Evolutionary conservation across 202 grass and related monocot species (phyloP), one percentile per base, ranked within the genome.

Genomic region (Brachypodium distachyon): DNA sequence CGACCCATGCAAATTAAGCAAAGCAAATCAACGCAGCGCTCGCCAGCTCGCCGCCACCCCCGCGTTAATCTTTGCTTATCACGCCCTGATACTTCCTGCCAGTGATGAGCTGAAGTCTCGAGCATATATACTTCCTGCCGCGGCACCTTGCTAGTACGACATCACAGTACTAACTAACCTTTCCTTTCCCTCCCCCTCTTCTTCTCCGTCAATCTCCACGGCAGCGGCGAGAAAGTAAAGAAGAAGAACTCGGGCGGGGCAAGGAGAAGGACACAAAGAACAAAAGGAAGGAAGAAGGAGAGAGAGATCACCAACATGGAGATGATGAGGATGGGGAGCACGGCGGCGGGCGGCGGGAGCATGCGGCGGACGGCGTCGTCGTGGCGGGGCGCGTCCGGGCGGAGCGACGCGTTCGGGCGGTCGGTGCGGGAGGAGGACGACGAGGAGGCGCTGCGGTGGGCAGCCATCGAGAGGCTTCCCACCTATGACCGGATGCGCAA

Each of bases 381-480:
- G 28, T 93, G 83, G 90, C 47, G 90, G 1, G 66, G 90, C 9
- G 14, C 66, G 38, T 91, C 90, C 1, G 70, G 50, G 40, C 43
- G 78, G 53, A 87, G 88, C 66, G 81, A 90, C 77, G 61, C 12
- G 41, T 94, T 97, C 70, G 86, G 78, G 21, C 56, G 89, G 80
- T 92, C 91, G 3, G 80, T 11, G 17, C 21, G 82, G 75, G 95
- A 94, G 60, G 91, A 98, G 46, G 91, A 92, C 40, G 95, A 98
- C 32, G 95, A 98, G 80, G 95, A 98, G 77, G 91, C 95, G 14
- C 80, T 98, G 57, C 88, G 81, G 25, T 98, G 95, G 95, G 95
- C 95, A 23, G 91, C 91, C 32, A 91, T 98, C 67, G 95, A 98
- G 91, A 98, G 77, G 87, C 85, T 98, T 9, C 95, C 91, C 4